Evolutionary conservation across 1,139 yeast species (phyloP).

Genomic region (Magnusiomyces paraingens): DNA sequence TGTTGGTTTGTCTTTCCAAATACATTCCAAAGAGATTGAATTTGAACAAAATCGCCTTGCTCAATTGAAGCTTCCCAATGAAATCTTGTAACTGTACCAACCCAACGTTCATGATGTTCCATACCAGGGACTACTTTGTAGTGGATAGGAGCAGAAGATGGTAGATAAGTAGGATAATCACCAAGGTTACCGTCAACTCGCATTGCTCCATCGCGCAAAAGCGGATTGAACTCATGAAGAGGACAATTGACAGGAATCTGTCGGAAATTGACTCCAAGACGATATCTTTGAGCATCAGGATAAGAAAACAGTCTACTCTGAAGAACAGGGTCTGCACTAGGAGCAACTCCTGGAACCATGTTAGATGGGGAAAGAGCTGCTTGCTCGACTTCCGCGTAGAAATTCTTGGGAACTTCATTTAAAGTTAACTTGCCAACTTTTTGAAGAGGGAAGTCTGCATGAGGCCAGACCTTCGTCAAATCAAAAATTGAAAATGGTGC

Average conservation of each 20-base stretch:
- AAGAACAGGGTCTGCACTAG: constrained; percentile 82
- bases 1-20: constrained; percentile 64
- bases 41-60: constrained; percentile 60
- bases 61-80: constrained; percentile 70
- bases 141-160: constrained; percentile 43
- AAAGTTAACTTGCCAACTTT: constrained; percentile 63
- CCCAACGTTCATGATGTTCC: constrained; percentile 77
- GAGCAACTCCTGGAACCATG: constrained; percentile 76
- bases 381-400: constrained; percentile 78
- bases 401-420: constrained; percentile 69
- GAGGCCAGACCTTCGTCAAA: constrained; percentile 78
- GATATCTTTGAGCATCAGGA: constrained; percentile 71
- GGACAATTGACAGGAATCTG: constrained; percentile 70
- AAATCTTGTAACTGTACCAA: constrained; percentile 81
- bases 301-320: constrained; percentile 81
- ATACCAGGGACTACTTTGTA: constrained; percentile 39
- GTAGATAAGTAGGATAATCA: constrained; percentile 59
- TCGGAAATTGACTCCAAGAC: constrained; percentile 63
- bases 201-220: constrained; percentile 84
- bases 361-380: constrained; percentile 80
- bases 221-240: constrained; percentile 32
- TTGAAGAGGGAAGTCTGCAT: constrained; percentile 66
- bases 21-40: constrained; percentile 66
- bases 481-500: constrained; percentile 50
- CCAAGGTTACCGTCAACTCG: constrained; percentile 74